Evolutionary conservation across 2,329 filamentous ascomycete species (phyloP), one percentile per base, ranked within the genome.

Genomic region (Parastagonospora avenae): DNA sequence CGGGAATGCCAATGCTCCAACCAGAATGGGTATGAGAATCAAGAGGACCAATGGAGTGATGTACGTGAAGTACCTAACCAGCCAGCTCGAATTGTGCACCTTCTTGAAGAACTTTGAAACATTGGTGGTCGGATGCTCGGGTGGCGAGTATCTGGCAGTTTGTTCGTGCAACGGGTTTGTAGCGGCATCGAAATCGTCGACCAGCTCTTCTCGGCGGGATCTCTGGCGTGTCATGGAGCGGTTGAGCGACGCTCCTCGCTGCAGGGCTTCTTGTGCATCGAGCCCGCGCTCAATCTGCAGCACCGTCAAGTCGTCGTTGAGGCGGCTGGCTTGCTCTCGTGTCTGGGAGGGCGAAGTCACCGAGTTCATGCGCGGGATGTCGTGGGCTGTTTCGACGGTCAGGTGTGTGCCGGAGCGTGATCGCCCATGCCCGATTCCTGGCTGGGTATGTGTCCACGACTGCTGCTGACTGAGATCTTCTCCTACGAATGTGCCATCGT

Each of bases 11-110:
- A 89, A 73, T 1, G 80, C 81, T 5, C 87, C 88, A 16, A 91
- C 72, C 5, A 91, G 75, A 35, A 90, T 72, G 0, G 89, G 89
- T 40, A 90, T 84, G 33, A 91, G 76, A 4, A 92, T 76, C 4
- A 91, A 71, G 10, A 85, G 57, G 2, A 84, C 82, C 9, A 90
- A 50, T 0, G 89, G 89, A 1, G 82, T 75, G 59, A 90, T 89
- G 67, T 92, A 92, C 16, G 84, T 83, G 62, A 90, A 81, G 66
- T 90, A 91, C 39, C 89, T 82, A 42, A 91, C 72, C 30, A 90
- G 70, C 59, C 85, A 85, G 59, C 82, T 87, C 2, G 84, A 90
- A 50, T 80, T 79, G 68, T 87, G 89, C 48, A 87, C 70, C 65
- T 78, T 80, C 65, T 87, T 88, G 67, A 90, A 81, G 52, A 87